Conservation (phyloP, 2,329 filamentous ascomycete genomes). For the Stagonosporopsis chrysanthemi region DNA sequence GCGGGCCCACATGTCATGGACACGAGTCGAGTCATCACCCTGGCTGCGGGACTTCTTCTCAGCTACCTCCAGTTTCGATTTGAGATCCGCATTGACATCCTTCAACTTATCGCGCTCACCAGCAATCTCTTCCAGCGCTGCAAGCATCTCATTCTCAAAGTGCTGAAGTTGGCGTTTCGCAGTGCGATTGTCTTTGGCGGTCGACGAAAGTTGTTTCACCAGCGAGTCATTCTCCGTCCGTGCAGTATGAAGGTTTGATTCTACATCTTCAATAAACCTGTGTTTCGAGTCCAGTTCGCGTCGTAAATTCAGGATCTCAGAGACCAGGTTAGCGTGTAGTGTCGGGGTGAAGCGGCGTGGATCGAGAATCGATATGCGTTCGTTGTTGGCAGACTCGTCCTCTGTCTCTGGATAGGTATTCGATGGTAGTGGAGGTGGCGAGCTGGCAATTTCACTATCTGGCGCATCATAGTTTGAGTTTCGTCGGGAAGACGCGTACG, state of each 20-base stretch:
- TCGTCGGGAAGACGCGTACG: constrained; percentile 72
- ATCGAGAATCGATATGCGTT: constrained; percentile 78
- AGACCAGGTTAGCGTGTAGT: constrained; percentile 90
- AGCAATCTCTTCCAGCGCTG: constrained; percentile 81
- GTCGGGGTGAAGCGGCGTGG: constrained; percentile 94
- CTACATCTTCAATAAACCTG: constrained; percentile 84
- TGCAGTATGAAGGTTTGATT: constrained; percentile 73
- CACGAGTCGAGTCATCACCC: constrained; percentile 82
- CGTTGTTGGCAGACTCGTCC: constrained; percentile 65
- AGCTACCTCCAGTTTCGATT: constrained; percentile 75
- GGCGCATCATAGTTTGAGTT: constrained; percentile 66
- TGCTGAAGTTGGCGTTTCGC: constrained; percentile 85
- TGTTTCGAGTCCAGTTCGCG: constrained; percentile 91
- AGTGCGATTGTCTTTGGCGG: constrained; percentile 77
- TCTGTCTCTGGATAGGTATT: constrained; percentile 56
- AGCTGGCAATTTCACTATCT: constrained; percentile 70
- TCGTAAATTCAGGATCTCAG: constrained; percentile 86
- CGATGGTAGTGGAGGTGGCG: constrained; percentile 63
- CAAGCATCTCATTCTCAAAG: constrained; percentile 86
- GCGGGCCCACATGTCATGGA: constrained; percentile 80
- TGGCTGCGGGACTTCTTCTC: constrained; percentile 80
- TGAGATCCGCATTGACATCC: constrained; percentile 74
- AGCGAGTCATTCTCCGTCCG: constrained; percentile 78
- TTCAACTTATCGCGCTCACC: constrained; percentile 87
- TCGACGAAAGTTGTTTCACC: constrained; percentile 66